phyloP scores from a whole-genome alignment of 2,329 filamentous ascomycete genomes.

The Claviceps digitariae region DNA sequence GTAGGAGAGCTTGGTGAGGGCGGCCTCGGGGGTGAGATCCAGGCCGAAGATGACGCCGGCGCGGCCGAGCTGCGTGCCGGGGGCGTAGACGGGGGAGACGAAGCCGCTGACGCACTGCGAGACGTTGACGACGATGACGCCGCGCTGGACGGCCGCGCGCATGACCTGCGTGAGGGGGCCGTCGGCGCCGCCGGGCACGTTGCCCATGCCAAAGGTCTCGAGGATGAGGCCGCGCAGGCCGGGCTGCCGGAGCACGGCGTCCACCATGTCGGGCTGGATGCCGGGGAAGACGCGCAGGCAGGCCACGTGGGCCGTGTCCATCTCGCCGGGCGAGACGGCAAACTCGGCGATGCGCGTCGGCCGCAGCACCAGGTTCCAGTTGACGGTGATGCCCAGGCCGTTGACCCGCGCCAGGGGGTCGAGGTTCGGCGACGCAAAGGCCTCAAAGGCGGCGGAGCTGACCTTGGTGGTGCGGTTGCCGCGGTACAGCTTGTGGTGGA shows the following conservation, averaged over 20 bases:
- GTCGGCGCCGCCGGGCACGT: slow-evolving; percentile 71
- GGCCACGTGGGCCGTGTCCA: slow-evolving; percentile 80
- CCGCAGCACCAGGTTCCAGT: slow-evolving; percentile 65
- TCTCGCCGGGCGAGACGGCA: slow-evolving; percentile 51
- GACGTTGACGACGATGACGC: slow-evolving; percentile 79
- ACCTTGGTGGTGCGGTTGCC: slow-evolving; percentile 84
- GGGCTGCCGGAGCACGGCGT: slow-evolving; percentile 66
- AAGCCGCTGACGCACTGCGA: slow-evolving; percentile 75
- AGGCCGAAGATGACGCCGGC: slow-evolving; percentile 82
- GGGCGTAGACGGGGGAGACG: slow-evolving; percentile 65
- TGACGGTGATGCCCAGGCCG: slow-evolving; percentile 65
- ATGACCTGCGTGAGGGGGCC: slow-evolving; percentile 69
- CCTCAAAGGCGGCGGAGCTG: slow-evolving; percentile 72
- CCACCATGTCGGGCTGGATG: slow-evolving; percentile 86
- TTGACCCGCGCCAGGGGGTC: slow-evolving; percentile 71
- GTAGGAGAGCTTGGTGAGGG: slow-evolving; percentile 81
- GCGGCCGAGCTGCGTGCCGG: slow-evolving; percentile 62
- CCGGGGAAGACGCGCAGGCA: slow-evolving; percentile 85
- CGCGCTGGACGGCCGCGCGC: slow-evolving; percentile 60
- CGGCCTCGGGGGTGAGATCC: slow-evolving; percentile 81
- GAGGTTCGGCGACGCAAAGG: slow-evolving; percentile 80
- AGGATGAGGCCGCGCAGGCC: slow-evolving; percentile 69
- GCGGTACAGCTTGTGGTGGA: slow-evolving; percentile 80
- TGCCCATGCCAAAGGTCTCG: slow-evolving; percentile 88
- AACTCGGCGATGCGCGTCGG: slow-evolving; percentile 65